phyloP scores from a whole-genome alignment of 1,284 basidiomycete species.

The Trametes polyzona region DNA sequence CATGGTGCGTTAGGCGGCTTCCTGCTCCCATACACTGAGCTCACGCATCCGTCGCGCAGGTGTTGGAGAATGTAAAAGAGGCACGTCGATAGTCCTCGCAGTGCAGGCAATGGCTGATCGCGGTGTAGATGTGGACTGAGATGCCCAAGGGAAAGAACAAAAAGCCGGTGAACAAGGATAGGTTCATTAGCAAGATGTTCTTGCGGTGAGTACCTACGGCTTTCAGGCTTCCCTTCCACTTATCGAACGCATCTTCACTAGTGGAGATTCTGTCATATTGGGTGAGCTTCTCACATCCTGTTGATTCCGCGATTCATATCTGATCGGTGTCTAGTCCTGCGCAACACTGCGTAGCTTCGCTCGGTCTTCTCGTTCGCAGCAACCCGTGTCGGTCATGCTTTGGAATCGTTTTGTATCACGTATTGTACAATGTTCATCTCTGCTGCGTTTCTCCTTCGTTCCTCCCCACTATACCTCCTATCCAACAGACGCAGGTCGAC shows the following conservation, averaged over 20 bases:
- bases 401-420: constrained; percentile 20
- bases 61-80: constrained; percentile 97
- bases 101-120: constrained; percentile 6
- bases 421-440: constrained; percentile 21
- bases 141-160: constrained; percentile 97
- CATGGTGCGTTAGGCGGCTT: constrained; percentile 72
- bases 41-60: constrained; percentile 48
- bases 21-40: not conserved
- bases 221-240: not conserved
- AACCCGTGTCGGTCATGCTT: constrained; percentile 9
- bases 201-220: constrained; percentile 58
- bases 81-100: constrained; percentile 41
- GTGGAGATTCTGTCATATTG: constrained; percentile 94
- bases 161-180: constrained; percentile 98
- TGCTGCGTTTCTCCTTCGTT: not conserved
- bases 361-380: not conserved
- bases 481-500: too few species aligned
- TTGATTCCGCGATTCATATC: constrained; percentile 16
- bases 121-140: constrained; percentile 95
- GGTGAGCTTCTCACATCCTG: constrained; percentile 53
- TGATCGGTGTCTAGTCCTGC: constrained; percentile 72
- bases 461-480: not conserved
- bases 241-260: constrained; percentile 36
- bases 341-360: constrained; percentile 73
- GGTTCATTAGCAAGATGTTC: constrained; percentile 99